Evolutionary conservation across 2,329 filamentous ascomycete genomes (phyloP).

Genomic region (Nigrograna mackinnonii): DNA sequence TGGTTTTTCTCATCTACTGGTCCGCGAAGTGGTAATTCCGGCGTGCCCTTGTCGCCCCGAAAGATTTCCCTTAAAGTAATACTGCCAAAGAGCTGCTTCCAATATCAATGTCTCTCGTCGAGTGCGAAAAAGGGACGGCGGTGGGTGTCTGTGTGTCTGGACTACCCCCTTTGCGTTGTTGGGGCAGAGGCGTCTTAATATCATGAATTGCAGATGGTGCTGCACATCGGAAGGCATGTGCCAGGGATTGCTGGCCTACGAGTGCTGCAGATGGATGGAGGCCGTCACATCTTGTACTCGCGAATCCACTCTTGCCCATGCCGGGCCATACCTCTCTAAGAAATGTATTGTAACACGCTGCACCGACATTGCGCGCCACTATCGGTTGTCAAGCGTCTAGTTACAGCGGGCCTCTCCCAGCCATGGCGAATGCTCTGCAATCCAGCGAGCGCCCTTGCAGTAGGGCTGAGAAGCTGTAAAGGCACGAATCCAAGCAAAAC

Average conservation of each 20-base stretch:
- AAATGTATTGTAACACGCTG: conserved; percentile 24
- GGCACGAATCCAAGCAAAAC: too few relatives aligned
- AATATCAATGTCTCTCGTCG: conserved; percentile 35
- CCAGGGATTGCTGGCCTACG: conserved; percentile 24
- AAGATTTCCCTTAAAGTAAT: conserved; percentile 25
- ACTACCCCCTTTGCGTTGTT: too few relatives aligned
- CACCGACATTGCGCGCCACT: conserved; percentile 24
- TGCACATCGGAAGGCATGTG: conserved; percentile 21
- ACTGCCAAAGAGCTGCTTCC: conserved; percentile 35
- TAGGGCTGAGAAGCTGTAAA: conserved; percentile 37
- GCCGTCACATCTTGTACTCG: conserved; percentile 31
- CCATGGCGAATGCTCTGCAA: conserved; percentile 22
- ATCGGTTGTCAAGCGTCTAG: conserved; percentile 25
- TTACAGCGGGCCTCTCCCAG: conserved; percentile 20
- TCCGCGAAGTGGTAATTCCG: too few relatives aligned
- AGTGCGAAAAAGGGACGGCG: conserved; percentile 22
- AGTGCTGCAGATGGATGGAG: conserved; percentile 25
- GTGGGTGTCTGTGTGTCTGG: conserved; percentile 24
- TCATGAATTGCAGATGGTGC: conserved; percentile 20
- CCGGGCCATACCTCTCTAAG: conserved; percentile 31
- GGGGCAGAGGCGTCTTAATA: too few relatives aligned
- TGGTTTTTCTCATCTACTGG: too few relatives aligned
- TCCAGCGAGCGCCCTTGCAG: conserved; percentile 36
- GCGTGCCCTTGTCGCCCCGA: too few relatives aligned
- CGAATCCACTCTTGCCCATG: conserved; percentile 25